Conservation (phyloP, 805 yeast genomes). For the Pichia membranifaciens region DNA sequence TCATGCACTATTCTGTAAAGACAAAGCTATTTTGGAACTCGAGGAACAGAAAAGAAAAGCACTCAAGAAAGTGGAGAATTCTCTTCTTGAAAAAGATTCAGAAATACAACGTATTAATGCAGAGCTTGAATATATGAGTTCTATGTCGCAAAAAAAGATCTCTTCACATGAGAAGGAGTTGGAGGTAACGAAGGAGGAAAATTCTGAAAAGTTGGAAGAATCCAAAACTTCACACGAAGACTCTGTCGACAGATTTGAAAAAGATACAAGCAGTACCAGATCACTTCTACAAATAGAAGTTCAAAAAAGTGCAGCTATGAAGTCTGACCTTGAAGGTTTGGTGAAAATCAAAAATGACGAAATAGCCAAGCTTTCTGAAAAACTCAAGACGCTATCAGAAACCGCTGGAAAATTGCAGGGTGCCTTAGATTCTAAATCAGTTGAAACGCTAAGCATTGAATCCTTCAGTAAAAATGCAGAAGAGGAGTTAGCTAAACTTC, state of each 20-base stretch:
- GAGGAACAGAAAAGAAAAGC: too few species aligned
- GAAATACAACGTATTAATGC: not conserved
- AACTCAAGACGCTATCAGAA: not conserved
- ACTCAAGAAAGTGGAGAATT: too few species aligned
- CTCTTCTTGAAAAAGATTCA: not conserved
- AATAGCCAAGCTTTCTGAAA: not conserved
- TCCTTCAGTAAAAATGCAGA: slow-evolving; percentile 1
- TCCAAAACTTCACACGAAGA: not conserved
- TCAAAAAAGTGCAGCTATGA: not conserved
- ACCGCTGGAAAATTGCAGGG: not conserved
- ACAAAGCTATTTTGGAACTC: too few species aligned
- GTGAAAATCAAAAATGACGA: not conserved
- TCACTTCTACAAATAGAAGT: not conserved
- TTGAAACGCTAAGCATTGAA: not conserved
- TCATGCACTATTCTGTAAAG: too few species aligned
- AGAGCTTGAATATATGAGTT: not conserved
- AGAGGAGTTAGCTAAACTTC: slow-evolving; percentile 7
- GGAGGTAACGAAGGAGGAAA: not conserved
- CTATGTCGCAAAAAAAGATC: not conserved
- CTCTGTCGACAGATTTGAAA: not conserved
- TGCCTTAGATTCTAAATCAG: not conserved
- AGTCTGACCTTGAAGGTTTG: not conserved
- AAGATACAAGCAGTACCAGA: not conserved
- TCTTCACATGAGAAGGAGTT: too few species aligned
- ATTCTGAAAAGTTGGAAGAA: not conserved